A percentile compares a stretch with the other conserved stretches of the same genome.
These are phyloP conservation scores for Begonia fuchsioides DNA, from an alignment of 306 rosid species.

Conservation along the genomic window DNA sequence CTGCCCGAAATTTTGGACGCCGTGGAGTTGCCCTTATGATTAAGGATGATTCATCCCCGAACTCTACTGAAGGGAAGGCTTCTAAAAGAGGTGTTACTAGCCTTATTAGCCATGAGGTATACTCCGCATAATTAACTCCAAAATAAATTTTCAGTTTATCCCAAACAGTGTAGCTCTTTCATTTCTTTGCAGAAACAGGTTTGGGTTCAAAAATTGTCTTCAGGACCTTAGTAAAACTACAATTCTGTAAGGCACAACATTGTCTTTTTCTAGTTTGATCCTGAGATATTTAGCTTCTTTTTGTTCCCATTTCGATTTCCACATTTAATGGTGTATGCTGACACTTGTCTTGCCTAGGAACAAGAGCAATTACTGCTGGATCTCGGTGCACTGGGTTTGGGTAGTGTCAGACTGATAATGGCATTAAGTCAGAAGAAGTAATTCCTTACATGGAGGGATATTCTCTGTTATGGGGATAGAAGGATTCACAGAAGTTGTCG, in stretches of 20 bases:
- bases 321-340: too few species aligned
- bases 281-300: too few species aligned
- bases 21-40: conserved; percentile 29
- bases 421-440: conserved; percentile 31
- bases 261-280: not conserved
- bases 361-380: not conserved
- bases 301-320: too few species aligned
- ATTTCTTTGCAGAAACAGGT: conserved; percentile 74
- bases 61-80: conserved; percentile 73
- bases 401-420: conserved; percentile 29
- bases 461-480: conserved; percentile 37
- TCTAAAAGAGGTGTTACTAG: conserved; percentile 46
- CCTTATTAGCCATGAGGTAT: conserved; percentile 62
- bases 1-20: conserved; percentile 47
- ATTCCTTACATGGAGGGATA: conserved; percentile 32
- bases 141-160: conserved; percentile 5
- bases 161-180: conserved; percentile 6
- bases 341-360: too few species aligned
- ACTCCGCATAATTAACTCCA: conserved; percentile 1
- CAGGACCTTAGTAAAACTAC: conserved; percentile 50
- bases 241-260: conserved; percentile 44
- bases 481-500: conserved; percentile 29
- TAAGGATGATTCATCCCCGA: too few species aligned
- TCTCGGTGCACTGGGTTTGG: conserved; percentile 1
- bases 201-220: conserved; percentile 92